Evolutionary conservation across 805 yeast genomes (phyloP).

Genomic region (Alloascoidea africana): DNA sequence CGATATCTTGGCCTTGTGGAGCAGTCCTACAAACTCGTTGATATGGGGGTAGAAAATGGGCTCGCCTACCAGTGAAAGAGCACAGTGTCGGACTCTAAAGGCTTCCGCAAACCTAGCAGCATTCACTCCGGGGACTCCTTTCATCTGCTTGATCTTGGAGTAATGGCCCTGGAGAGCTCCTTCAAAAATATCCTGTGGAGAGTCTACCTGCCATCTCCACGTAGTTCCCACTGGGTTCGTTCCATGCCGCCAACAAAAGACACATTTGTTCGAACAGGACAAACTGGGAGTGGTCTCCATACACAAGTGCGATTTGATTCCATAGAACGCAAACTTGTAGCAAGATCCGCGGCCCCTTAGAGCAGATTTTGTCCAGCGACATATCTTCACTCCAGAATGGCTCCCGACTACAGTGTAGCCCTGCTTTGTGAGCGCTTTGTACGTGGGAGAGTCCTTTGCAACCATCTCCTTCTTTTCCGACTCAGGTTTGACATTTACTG

Average conservation of each 20-base stretch:
- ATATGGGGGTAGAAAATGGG: conserved; percentile 90
- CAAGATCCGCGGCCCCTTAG: conserved; percentile 90
- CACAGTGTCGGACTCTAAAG: conserved; percentile 80
- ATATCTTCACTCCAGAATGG: conserved; percentile 88
- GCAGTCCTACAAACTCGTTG: conserved; percentile 66
- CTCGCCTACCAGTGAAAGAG: conserved; percentile 84
- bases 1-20: conserved; percentile 69
- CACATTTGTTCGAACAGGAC: conserved; percentile 91
- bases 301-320: conserved; percentile 79
- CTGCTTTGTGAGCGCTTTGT: conserved; percentile 75
- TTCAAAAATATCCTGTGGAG: conserved; percentile 67
- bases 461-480: conserved; percentile 58
- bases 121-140: conserved; percentile 91
- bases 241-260: conserved; percentile 96
- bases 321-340: conserved; percentile 84
- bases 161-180: conserved; percentile 88
- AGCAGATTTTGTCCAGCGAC: conserved; percentile 94
- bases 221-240: conserved; percentile 92
- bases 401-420: conserved; percentile 90
- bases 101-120: conserved; percentile 87
- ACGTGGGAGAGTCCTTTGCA: conserved; percentile 79
- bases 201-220: conserved; percentile 94
- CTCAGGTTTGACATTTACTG: conserved; percentile 4
- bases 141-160: conserved; percentile 82
- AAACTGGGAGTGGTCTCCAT: conserved; percentile 93